A percentile compares a stretch with the other conserved stretches of the same genome.
These are phyloP conservation scores for Nitzschia palea DNA, from an alignment of 108 stramenopile species.

Conservation along the genomic window DNA sequence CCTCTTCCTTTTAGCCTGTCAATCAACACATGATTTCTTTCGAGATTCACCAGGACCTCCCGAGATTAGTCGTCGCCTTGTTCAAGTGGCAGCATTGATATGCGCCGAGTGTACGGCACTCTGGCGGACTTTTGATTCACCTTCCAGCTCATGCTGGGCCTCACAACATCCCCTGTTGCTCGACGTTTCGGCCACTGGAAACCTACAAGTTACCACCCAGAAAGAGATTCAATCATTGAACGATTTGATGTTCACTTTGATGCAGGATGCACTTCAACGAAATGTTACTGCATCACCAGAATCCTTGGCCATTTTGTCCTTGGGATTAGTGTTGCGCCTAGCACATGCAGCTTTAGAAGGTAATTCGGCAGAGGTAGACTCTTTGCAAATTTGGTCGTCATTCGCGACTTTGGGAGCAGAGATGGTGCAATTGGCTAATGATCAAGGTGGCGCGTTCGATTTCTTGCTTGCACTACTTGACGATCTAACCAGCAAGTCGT, in stretches of 20 bases:
- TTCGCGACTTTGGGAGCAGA: conserved; percentile 39
- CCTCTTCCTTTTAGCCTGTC: conserved; percentile 14
- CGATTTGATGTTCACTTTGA: not conserved
- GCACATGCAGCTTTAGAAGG: conserved; percentile 17
- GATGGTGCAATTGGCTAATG: conserved; percentile 48
- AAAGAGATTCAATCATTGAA: conserved; percentile 30
- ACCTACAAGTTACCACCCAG: not conserved
- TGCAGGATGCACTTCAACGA: not conserved
- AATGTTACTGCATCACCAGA: conserved; percentile 29
- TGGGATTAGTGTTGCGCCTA: conserved; percentile 60
- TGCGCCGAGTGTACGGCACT: conserved; percentile 62
- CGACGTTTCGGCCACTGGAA: conserved; percentile 19
- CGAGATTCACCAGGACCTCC: not conserved
- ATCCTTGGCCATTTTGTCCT: conserved; percentile 52
- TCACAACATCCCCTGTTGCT: conserved; percentile 46
- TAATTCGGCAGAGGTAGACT: not conserved
- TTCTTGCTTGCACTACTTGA: conserved; percentile 43
- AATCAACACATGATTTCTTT: conserved; percentile 1
- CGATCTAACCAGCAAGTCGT: conserved; percentile 16
- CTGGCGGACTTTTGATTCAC: conserved; percentile 48
- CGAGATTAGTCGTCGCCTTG: not conserved
- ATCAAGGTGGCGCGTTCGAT: conserved; percentile 56
- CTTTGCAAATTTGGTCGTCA: conserved; percentile 12
- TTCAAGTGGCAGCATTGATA: conserved; percentile 48
- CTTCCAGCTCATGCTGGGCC: conserved; percentile 31